Conservation (phyloP, 2,329 filamentous ascomycete genomes). For the Penicillium sclerotiorum region DNA sequence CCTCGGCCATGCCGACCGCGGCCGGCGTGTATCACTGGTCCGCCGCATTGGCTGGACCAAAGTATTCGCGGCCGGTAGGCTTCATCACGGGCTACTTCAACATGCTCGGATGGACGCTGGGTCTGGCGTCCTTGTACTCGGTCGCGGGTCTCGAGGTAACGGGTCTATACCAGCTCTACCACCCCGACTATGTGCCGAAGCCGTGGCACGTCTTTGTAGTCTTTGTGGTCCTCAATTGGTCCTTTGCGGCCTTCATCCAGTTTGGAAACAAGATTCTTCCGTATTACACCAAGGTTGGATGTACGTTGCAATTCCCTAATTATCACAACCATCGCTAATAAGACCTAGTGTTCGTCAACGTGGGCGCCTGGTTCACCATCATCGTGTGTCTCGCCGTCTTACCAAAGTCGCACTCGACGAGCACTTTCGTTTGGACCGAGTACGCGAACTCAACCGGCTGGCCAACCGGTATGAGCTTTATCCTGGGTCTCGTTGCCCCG, state of each 20-base stretch:
- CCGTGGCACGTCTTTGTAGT: slow-evolving; percentile 12
- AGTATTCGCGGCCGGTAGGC: slow-evolving; percentile 7
- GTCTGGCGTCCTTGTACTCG: slow-evolving; percentile 8
- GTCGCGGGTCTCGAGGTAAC: slow-evolving; percentile 10
- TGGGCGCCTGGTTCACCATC: slow-evolving; percentile 10
- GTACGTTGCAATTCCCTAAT: not conserved
- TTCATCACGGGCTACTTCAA: slow-evolving; percentile 11
- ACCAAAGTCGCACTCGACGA: slow-evolving; percentile 8
- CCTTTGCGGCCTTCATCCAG: slow-evolving; percentile 8
- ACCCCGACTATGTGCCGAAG: slow-evolving; percentile 2
- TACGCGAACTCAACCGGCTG: slow-evolving; percentile 10
- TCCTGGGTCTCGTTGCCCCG: slow-evolving; percentile 6
- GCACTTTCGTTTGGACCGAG: slow-evolving; percentile 9
- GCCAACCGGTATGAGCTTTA: slow-evolving; percentile 9
- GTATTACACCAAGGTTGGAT: slow-evolving; percentile 9
- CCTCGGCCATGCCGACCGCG: slow-evolving; percentile 12
- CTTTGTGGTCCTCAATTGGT: slow-evolving; percentile 12
- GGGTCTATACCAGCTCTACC: slow-evolving; percentile 11
- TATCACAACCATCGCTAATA: not conserved
- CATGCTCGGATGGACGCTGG: slow-evolving; percentile 10
- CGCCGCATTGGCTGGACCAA: slow-evolving; percentile 7
- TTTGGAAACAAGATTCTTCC: slow-evolving; percentile 11
- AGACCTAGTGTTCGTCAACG: slow-evolving; percentile 4
- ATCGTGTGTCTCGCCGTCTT: slow-evolving; percentile 5
- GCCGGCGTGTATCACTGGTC: slow-evolving; percentile 13